Base-by-base conservation (phyloP, 805 yeast genomes). In the Kodamaea lidongshanica region DNA sequence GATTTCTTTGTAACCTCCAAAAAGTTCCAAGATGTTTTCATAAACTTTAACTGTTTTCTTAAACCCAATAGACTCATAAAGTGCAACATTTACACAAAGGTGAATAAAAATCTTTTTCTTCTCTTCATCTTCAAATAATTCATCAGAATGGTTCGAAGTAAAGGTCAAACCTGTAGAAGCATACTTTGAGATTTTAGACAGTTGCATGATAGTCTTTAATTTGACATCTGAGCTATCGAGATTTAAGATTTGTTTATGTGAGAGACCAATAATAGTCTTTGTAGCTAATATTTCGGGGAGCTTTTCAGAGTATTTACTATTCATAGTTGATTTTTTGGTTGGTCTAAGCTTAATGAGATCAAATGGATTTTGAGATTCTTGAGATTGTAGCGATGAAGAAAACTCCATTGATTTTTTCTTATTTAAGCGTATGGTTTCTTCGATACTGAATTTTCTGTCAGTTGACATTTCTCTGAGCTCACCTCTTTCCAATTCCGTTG, bases 231-330 rank as follows among this genome's bases (percentile, higher is more conserved):
- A 42, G 13, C 43, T 35, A 16, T 46, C 52, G 24, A 56, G 45
- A 17, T 46, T 48, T 28, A 56, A 44, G 15, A 61, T 56, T 35
- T 61, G 66, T 27, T 47, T 42, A 32, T 55, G 58, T 3, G 56
- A 46, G 19, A 61, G 44, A 3, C 68, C 68, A 30, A 58, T 53
- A 19, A 61, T 59, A 4, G 65, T 59, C 26, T 56, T 55, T 23
- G 46, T 50, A 3, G 65, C 59, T 15, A 34, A 47, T 16, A 60
- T 46, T 29, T 46, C 53, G 4, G 65, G 59, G 17, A 60, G 40
- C 20, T 44, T 44, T 29, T 51, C 56, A 9, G 54, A 38, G 27
- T 43, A 46, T 17, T 46, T 50, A 33, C 42, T 38, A 24, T 48
- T 51, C 25, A 45, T 32, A 20, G 40, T 43, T 5, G 39, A 31